Base-by-base conservation (phyloP, 2,329 filamentous ascomycete species). In the Fusarium sp. region DNA sequence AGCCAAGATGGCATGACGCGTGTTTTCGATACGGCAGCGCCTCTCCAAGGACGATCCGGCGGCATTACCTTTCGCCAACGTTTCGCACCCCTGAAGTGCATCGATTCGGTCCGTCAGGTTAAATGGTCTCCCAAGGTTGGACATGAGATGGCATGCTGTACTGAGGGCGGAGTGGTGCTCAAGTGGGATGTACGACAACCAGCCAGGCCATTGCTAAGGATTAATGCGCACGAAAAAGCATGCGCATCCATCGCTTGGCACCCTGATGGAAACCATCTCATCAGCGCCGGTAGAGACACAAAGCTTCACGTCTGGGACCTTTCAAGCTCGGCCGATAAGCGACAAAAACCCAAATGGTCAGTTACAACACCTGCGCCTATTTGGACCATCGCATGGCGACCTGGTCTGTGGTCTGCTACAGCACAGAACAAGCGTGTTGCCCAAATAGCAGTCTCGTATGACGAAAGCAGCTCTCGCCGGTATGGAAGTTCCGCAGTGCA, bases 261-360 rank as follows among this genome's bases (percentile, higher is more conserved):
- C 67, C 86, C 87, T 0, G 89, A 91, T 72, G 89, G 89, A 15
- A 82, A 85, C n/a, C 88, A 91, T 69, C 77, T 91, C 13, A 82
- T 89, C 47, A 91, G 87, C 65, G 88, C 85, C 6, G 88, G 88
- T 9, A 80, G 84, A 66, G 89, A 91, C 72, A 84, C 83, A 60
- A 85, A 84, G 52, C 85, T 88, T 37, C 83, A 89, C 69, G 85
- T 91, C 8, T 91, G 89, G 89, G 88, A 91, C 70, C 77, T 91
- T 58, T 85, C 86, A 7, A 81, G 80, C 50, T 82, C 81, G 9
- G 87, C 85, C 17, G 88, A 90, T 67, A 88, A 88, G 75, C 81
- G 87, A 15, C 88, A 90, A 74, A 90, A 89, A 75, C 82, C 89
- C 0, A 87, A 88, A 69, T 89, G 84, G 79, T 84, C 86, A 3